These are phyloP conservation scores for Hemileccinum rubropunctum DNA, from an alignment of 768 basidiomycete genomes.

Conservation along the genomic window DNA sequence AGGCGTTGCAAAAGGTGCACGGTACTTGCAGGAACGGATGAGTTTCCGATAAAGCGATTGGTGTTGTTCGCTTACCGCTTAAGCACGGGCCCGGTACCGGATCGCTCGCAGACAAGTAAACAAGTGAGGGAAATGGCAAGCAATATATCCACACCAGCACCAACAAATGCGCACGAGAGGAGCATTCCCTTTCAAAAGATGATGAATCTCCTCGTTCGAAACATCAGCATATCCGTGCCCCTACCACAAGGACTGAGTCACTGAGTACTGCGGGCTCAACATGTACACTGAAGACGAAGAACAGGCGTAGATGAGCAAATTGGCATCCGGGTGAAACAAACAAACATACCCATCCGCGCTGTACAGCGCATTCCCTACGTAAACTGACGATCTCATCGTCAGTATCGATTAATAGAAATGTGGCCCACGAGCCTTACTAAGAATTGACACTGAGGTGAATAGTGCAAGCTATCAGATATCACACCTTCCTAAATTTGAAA, in stretches of 20 bases:
- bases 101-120: constrained; percentile 4
- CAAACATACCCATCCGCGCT: constrained; percentile 1
- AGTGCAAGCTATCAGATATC: neutral
- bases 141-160: constrained; percentile 6
- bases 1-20: constrained; percentile 7
- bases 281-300: neutral
- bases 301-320: neutral
- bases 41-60: neutral
- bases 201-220: neutral
- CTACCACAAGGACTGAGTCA: neutral
- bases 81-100: neutral
- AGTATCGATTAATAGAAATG: neutral
- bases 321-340: neutral
- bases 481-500: too few species aligned
- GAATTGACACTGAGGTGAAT: neutral
- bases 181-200: neutral
- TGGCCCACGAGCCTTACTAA: neutral
- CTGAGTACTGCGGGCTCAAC: neutral
- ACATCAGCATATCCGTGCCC: neutral
- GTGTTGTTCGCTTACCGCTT: neutral
- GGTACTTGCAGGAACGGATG: constrained; percentile 1
- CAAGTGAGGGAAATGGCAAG: constrained; percentile 1
- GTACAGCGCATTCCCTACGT: neutral
- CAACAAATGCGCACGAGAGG: neutral
- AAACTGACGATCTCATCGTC: constrained; percentile 6